These are phyloP conservation scores for Botryotinia globosa DNA, from an alignment of 2,329 filamentous ascomycete species.

Conservation along the genomic window DNA sequence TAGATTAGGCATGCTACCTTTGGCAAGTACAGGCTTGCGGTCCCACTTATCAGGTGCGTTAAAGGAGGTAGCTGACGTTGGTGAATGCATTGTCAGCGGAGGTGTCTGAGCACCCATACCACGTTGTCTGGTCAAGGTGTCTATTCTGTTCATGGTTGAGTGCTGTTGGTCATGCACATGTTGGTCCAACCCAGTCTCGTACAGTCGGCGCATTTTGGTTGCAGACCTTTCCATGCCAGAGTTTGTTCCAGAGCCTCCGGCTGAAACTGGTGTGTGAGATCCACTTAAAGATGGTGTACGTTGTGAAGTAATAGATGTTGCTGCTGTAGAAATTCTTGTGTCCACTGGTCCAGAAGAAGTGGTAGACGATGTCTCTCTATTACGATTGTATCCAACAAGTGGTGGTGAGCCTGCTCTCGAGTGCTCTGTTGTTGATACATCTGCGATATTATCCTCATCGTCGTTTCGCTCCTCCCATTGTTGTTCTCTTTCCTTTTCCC, in stretches of 20 bases:
- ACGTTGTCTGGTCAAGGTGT: constrained; percentile 69
- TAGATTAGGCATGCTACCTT: constrained; percentile 68
- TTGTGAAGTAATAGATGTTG: constrained; percentile 84
- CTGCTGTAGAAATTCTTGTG: constrained; percentile 77
- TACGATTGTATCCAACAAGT: constrained; percentile 64
- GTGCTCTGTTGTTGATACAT: constrained; percentile 35
- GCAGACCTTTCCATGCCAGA: constrained; percentile 59
- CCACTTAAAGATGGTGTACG: constrained; percentile 52
- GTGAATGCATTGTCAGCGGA: constrained; percentile 31
- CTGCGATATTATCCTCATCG: constrained; percentile 31
- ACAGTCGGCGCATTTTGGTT: constrained; percentile 71
- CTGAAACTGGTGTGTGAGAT: constrained; percentile 43
- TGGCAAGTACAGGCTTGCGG: constrained; percentile 49
- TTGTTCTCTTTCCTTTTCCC: constrained; percentile 45
- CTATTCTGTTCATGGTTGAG: constrained; percentile 73
- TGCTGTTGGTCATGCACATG: constrained; percentile 78
- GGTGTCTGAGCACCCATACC: constrained; percentile 33
- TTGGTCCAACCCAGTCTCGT: constrained; percentile 78
- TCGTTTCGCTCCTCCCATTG: constrained; percentile 39
- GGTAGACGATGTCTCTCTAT: constrained; percentile 84
- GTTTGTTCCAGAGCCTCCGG: constrained; percentile 40
- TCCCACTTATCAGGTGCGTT: constrained; percentile 50
- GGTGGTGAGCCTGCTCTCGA: constrained; percentile 54
- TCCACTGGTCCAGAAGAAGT: constrained; percentile 62
- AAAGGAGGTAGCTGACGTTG: constrained; percentile 32